Base-by-base conservation (phyloP, 179 eudicot species). In the Monotropa hypopitys region DNA sequence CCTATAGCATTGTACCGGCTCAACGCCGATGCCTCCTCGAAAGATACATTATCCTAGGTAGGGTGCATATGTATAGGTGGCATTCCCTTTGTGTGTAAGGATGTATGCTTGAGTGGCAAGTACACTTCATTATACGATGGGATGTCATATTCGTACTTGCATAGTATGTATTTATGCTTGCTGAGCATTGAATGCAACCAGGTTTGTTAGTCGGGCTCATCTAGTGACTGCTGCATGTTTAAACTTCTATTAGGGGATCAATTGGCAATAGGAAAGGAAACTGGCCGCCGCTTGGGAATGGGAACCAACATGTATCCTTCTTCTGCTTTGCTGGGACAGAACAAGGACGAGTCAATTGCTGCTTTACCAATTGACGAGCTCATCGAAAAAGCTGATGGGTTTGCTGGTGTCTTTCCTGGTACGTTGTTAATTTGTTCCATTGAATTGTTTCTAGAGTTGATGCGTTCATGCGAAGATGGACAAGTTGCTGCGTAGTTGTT, bases 231-330 rank as follows among this genome's bases (percentile, higher is more conserved):
- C 78, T 81, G 70, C 81, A 50, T 23, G 12, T 81, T 30, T 0
- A 45, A 35, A 61, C 65, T 77, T 71, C 73, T 67, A 72, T 62
- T 81, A 93, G 98, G 98, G 74, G 97, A 92, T 87, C 98, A 94
- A 79, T 86, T 94, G 76, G 98, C 98, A 56, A 94, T 94, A 40
- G 97, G 88, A 77, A 94, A 92, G 85, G 98, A 94, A 86, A 94
- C 98, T 16, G 97, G 98, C 23, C 97, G 98, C 16, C 89, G 97
- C 10, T 84, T 94, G 85, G 98, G 97, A 77, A 94, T 94, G 98
- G 98, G 98, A 78, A 94, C 97, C 47, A 94, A 94, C 88, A 94
- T 94, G 98, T 94, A 94, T 87, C 97, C 98, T 59, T 90, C 98
- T 20, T 92, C 97, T 68, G 88, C 97, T 79, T 87, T 93, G 81